Base-by-base conservation (phyloP, 257 asterid species). In the Anisodus tanguticus region DNA sequence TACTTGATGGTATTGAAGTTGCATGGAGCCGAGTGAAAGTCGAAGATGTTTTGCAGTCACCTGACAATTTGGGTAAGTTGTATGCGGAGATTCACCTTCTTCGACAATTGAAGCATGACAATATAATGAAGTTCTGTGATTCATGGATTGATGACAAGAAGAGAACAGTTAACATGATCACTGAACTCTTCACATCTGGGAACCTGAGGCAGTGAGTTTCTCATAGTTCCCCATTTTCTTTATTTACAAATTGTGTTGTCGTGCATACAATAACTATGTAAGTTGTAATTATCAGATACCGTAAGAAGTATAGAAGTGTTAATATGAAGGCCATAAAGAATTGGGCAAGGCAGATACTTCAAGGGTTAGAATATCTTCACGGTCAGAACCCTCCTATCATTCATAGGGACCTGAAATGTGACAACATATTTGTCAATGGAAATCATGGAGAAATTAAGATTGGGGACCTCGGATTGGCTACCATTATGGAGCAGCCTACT, bases 171-270 rank as follows among this genome's bases (percentile, higher is more conserved):
- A 94, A 93, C 92, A 93, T 95, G 92, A 93, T 95, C 86, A 95
- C 98, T 0, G 98, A 95, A 91, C 92, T 95, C 83, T 94, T 94
- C 91, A 91, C 95, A 37, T 94, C 98, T 10, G 98, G 98, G 71
- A 95, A 92, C 90, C 84, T 95, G 86, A 91, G 97, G 76, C 97
- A 94, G 97, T 95, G 89, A 90, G 97, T 91, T 64, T n/a, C 82
- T 71, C 64, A 15, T 16, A 8, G 39, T 5, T 7, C 59, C 9
- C 13, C 68, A 58, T 9, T 79, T 86, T 49, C 26, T 4, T 35
- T 53, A 8, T n/a, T 26, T 19, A n/a, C 6, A 68, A 15, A 51
- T 74, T 60, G 84, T 43, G 17, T 53, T 83, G 35, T 22, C 41
- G 3, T 3, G 64, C 85, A 3, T 3, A 71, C 85, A 3, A 6